Evolutionary conservation across 1,139 yeast genomes (phyloP), one percentile per base, ranked within the genome.

Genomic region (Maudiozyma humilis): DNA sequence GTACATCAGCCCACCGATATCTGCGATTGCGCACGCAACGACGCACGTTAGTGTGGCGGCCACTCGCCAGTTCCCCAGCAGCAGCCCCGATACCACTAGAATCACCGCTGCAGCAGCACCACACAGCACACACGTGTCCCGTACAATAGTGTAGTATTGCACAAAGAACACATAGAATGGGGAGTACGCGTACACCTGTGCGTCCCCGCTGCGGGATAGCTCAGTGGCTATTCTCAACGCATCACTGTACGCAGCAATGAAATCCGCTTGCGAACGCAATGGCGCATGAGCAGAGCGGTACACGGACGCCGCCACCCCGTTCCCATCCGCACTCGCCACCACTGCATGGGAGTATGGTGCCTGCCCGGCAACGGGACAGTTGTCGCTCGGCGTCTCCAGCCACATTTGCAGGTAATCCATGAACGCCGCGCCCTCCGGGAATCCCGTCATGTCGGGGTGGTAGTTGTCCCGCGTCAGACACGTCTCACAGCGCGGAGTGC

Each of bases 361-460:
- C 57, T 85, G 83, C 1, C 98, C 98, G 3, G 96, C 97, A 27
- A 91, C 69, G 1, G 97, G 96, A 63, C 98, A 91, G 2, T 93
- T 88, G 55, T 86, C 94, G 46, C 95, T 83, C 37, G 86, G 86
- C 1, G 85, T 66, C 36, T 78, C 71, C 27, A 91, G 85, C 98
- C 98, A 91, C 39, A 82, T 77, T 20, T 76, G 64, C 59, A 87
- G 82, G 57, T 71, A 87, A 40, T 68, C 68, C 79, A 85, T 76
- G 55, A 91, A 91, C 36, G 80, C 82, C 0, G 71, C 71, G 16
- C 80, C 84, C 51, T 77, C 78, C 0, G 98, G 98, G 56, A 91
- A 78, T 0, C 93, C 96, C 10, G 73, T 70, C 96, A 91, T 87
- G 39, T 76, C 70, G 45, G 78, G 75, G 46, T 76, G 77, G 79